Percentiles rank a stretch among this genome's conserved stretches.
phyloP scores from a whole-genome alignment of 495 filamentous ascomycete species.

The Chaetomium fimeti region DNA sequence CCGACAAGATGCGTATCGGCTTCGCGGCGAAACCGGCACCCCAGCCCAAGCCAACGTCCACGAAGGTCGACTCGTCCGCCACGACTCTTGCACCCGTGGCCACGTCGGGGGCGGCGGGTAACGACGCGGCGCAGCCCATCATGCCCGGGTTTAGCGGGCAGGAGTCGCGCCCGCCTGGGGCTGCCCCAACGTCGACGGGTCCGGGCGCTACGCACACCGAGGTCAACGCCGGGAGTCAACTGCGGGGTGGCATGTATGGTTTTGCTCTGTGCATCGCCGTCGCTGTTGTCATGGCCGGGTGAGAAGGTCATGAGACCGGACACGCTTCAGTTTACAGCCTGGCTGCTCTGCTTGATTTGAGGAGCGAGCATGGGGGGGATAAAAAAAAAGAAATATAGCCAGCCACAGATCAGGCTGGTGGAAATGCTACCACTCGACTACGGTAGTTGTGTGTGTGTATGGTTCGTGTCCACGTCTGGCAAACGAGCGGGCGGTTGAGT shows the following conservation, averaged over 20 bases:
- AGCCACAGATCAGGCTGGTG: too few species aligned
- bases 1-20: slow-evolving; percentile 55
- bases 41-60: slow-evolving; percentile 24
- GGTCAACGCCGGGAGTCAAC: slow-evolving; percentile 23
- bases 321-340: too few species aligned
- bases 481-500: neutral
- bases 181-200: slow-evolving; percentile 11
- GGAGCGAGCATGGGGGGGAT: too few species aligned
- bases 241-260: slow-evolving; percentile 19
- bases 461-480: slow-evolving; percentile 1
- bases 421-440: too few species aligned
- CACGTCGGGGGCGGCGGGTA: slow-evolving; percentile 2
- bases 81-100: slow-evolving; percentile 16
- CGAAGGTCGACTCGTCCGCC: slow-evolving; percentile 20
- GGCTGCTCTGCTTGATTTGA: too few species aligned
- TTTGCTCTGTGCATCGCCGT: slow-evolving; percentile 24
- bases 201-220: slow-evolving; percentile 17
- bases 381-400: too few species aligned
- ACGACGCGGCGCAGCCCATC: slow-evolving; percentile 1
- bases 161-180: slow-evolving; percentile 19
- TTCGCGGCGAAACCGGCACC: slow-evolving; percentile 41
- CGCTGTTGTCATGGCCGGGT: slow-evolving; percentile 1
- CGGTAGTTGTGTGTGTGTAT: neutral
- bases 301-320: neutral
- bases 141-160: slow-evolving; percentile 25